A percentile compares a stretch with the other conserved stretches of the same genome.
Conservation (phyloP, 345 rosid genomes). For the Litchi chinensis region DNA sequence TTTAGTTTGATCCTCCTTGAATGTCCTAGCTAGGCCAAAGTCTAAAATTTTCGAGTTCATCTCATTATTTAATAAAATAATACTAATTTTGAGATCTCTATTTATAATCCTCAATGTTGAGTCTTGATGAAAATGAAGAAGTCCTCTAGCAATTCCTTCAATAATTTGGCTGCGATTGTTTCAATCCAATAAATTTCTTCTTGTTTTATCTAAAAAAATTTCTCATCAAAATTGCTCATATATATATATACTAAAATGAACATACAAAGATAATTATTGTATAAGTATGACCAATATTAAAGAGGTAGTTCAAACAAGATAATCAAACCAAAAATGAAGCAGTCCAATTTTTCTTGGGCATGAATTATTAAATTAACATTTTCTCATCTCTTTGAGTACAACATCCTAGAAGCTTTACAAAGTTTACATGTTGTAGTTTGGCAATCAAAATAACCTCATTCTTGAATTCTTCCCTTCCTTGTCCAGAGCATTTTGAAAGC, state of each 20-base stretch:
- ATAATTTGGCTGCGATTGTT: slow-evolving; percentile 30
- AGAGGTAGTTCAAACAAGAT: neutral
- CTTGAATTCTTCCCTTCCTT: slow-evolving; percentile 25
- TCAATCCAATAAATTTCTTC: slow-evolving; percentile 32
- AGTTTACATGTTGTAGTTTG: slow-evolving; percentile 45
- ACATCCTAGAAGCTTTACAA: slow-evolving; percentile 43
- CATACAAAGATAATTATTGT: neutral
- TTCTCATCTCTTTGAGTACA: slow-evolving; percentile 34
- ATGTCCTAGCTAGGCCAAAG: slow-evolving; percentile 57
- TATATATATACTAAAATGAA: neutral
- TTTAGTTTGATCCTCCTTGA: slow-evolving; percentile 28
- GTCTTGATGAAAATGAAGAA: slow-evolving; percentile 50
- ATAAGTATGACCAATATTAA: neutral
- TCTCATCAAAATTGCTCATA: neutral
- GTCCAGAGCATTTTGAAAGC: slow-evolving; percentile 15
- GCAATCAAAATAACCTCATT: slow-evolving; percentile 29
- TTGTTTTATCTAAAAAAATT: neutral
- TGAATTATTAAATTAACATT: slow-evolving; percentile 36
- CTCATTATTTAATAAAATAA: slow-evolving; percentile 39
- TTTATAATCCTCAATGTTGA: slow-evolving; percentile 54
- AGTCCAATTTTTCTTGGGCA: slow-evolving; percentile 43
- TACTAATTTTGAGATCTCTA: slow-evolving; percentile 51
- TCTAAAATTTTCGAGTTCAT: slow-evolving; percentile 51
- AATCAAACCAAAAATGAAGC: slow-evolving; percentile 38
- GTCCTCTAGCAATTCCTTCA: slow-evolving; percentile 47